These are phyloP conservation scores for Musa troglodytarum DNA, from an alignment of 176 grass and related monocot species.

Conservation along the genomic window DNA sequence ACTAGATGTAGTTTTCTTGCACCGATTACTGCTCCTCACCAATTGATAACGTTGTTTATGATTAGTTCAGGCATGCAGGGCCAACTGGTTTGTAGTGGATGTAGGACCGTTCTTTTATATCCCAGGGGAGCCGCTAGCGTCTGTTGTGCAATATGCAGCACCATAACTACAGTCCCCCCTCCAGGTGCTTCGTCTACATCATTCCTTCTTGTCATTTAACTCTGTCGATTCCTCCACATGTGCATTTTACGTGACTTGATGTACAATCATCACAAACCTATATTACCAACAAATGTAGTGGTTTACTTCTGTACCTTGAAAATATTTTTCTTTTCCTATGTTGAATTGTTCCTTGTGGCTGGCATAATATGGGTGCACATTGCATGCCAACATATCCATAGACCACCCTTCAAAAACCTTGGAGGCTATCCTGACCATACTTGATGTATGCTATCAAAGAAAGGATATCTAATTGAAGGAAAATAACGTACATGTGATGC, in stretches of 20 bases:
- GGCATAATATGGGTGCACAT: too few relatives aligned
- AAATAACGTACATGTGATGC: too few relatives aligned
- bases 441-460: too few relatives aligned
- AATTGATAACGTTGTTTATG: background rate
- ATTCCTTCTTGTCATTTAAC: background rate
- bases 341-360: too few relatives aligned
- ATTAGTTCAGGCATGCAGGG: conserved; percentile 48
- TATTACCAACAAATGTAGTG: background rate
- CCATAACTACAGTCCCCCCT: conserved; percentile 30
- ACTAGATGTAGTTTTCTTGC: background rate
- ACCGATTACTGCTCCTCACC: background rate
- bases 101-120: conserved; percentile 60
- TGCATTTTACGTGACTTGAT: background rate
- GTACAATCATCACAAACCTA: background rate
- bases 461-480: too few relatives aligned
- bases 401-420: too few relatives aligned
- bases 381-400: too few relatives aligned
- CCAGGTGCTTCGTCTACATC: conserved; percentile 32
- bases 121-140: conserved; percentile 53
- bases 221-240: background rate
- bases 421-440: too few relatives aligned
- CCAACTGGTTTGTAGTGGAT: conserved; percentile 79
- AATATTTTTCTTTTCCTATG: too few relatives aligned
- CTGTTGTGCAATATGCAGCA: conserved; percentile 46
- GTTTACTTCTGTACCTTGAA: background rate